A percentile compares a stretch with the other conserved stretches of the same genome.
These are phyloP conservation scores for Aspergillus nanangensis DNA, from an alignment of 495 filamentous ascomycete species.

Conservation along the genomic window DNA sequence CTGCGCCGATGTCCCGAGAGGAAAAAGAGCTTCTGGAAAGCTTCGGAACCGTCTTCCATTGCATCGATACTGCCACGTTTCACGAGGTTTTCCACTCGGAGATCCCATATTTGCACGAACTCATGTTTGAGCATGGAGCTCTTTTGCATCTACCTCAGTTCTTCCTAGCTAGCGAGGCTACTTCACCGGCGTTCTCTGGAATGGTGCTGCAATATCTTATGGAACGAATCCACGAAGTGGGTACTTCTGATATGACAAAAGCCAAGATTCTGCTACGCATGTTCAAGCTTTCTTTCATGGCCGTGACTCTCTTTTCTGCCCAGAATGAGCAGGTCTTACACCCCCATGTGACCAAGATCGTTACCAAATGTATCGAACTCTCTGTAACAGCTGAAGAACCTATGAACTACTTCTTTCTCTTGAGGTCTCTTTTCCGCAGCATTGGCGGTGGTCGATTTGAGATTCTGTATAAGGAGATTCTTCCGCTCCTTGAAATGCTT, in stretches of 20 bases:
- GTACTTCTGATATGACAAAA: slow-evolving; percentile 82
- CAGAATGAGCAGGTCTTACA: slow-evolving; percentile 95
- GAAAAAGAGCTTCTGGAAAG: slow-evolving; percentile 97
- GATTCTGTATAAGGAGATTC: slow-evolving; percentile 94
- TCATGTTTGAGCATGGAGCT: slow-evolving; percentile 95
- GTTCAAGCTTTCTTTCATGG: slow-evolving; percentile 99
- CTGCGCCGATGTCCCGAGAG: slow-evolving; percentile 85
- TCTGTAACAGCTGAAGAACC: slow-evolving; percentile 94
- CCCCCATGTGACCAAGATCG: slow-evolving; percentile 92
- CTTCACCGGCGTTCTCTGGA: slow-evolving; percentile 92
- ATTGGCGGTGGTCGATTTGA: slow-evolving; percentile 98
- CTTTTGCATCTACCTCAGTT: slow-evolving; percentile 96
- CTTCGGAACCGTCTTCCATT: slow-evolving; percentile 97
- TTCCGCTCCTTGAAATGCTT: slow-evolving; percentile 94
- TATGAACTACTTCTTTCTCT: slow-evolving; percentile 96
- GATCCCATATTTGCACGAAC: slow-evolving; percentile 92
- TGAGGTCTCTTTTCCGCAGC: slow-evolving; percentile 88
- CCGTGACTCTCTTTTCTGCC: slow-evolving; percentile 87
- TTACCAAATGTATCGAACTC: slow-evolving; percentile 92
- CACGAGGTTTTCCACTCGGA: slow-evolving; percentile 98
- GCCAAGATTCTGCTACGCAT: slow-evolving; percentile 88
- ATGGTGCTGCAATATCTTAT: slow-evolving; percentile 98
- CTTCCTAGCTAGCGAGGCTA: slow-evolving; percentile 95
- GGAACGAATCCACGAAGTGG: slow-evolving; percentile 92
- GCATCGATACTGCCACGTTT: slow-evolving; percentile 96